Evolutionary conservation across 805 yeast species (phyloP).

Genomic region (Pichia gijzeniarum): DNA sequence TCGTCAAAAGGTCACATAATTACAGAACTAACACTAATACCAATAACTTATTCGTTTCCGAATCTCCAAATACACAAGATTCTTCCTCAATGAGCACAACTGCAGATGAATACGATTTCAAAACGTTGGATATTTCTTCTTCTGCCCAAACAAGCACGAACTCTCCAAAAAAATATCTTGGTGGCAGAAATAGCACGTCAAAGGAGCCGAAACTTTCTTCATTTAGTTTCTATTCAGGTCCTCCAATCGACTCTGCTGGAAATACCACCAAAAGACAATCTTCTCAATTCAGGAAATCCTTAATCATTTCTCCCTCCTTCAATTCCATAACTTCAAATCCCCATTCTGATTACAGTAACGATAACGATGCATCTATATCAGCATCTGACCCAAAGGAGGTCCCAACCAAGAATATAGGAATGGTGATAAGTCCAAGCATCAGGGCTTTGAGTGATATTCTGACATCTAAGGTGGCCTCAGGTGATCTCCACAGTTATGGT

Average conservation of each 20-base stretch:
- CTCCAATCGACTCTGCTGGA: conserved; percentile 16
- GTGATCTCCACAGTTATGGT: not conserved
- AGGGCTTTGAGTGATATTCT: conserved; percentile 30
- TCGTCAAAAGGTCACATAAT: not conserved
- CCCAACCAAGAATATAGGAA: conserved; percentile 28
- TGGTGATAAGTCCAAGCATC: conserved; percentile 33
- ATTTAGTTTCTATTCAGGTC: conserved; percentile 25
- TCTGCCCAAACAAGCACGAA: conserved; percentile 34
- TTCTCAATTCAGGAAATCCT: conserved; percentile 26
- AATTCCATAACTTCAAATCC: conserved; percentile 19
- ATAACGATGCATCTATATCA: not conserved
- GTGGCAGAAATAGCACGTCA: not conserved
- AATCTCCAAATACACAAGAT: conserved; percentile 11
- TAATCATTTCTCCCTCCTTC: conserved; percentile 30
- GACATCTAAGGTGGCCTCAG: conserved; percentile 20
- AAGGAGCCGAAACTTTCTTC: conserved; percentile 15
- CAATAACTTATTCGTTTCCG: not conserved
- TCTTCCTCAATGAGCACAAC: conserved; percentile 29
- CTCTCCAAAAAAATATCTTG: conserved; percentile 18
- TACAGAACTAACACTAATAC: not conserved
- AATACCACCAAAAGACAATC: conserved; percentile 20
- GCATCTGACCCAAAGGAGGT: conserved; percentile 16
- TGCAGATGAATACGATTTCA: conserved; percentile 32
- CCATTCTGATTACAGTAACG: not conserved
- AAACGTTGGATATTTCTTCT: conserved; percentile 28